These are phyloP conservation scores for Aphanocladium album DNA, from an alignment of 2,329 filamentous ascomycete species.

Conservation along the genomic window DNA sequence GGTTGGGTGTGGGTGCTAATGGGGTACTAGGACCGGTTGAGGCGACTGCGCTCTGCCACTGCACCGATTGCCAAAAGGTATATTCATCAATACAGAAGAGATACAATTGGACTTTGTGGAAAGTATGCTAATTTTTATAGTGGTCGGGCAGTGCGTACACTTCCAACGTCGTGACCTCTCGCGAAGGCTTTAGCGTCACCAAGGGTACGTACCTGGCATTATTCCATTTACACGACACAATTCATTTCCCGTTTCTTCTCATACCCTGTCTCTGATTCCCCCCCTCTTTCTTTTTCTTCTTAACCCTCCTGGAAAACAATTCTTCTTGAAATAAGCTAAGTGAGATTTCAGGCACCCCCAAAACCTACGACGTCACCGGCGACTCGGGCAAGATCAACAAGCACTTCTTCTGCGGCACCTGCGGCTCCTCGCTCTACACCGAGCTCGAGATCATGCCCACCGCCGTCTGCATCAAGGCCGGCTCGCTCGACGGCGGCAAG, in stretches of 20 bases:
- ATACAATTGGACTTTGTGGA: neutral
- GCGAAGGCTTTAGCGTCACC: slow-evolving; percentile 41
- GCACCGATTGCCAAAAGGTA: slow-evolving; percentile 51
- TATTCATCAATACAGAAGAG: neutral
- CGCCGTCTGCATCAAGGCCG: slow-evolving; percentile 45
- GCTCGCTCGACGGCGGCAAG: slow-evolving; percentile 43
- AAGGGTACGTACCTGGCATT: slow-evolving; percentile 31
- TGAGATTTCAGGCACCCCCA: slow-evolving; percentile 42
- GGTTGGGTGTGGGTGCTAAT: too few relatives aligned
- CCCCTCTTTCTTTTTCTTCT: too few relatives aligned
- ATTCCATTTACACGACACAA: neutral
- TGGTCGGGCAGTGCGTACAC: slow-evolving; percentile 51
- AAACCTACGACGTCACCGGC: slow-evolving; percentile 41
- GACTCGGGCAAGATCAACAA: slow-evolving; percentile 49
- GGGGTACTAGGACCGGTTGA: slow-evolving; percentile 32
- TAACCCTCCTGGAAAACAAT: too few relatives aligned
- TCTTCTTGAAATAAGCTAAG: too few relatives aligned
- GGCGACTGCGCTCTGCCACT: slow-evolving; percentile 46
- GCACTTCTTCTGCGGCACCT: slow-evolving; percentile 50
- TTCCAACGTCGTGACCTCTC: slow-evolving; percentile 47
- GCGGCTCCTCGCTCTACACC: slow-evolving; percentile 47
- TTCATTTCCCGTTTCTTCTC: neutral
- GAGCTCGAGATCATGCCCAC: slow-evolving; percentile 50
- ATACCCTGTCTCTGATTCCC: too few relatives aligned
- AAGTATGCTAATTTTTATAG: slow-evolving; percentile 18